Evolutionary conservation across 1,139 yeast species (phyloP).

Genomic region (Arxiozyma heterogenica): DNA sequence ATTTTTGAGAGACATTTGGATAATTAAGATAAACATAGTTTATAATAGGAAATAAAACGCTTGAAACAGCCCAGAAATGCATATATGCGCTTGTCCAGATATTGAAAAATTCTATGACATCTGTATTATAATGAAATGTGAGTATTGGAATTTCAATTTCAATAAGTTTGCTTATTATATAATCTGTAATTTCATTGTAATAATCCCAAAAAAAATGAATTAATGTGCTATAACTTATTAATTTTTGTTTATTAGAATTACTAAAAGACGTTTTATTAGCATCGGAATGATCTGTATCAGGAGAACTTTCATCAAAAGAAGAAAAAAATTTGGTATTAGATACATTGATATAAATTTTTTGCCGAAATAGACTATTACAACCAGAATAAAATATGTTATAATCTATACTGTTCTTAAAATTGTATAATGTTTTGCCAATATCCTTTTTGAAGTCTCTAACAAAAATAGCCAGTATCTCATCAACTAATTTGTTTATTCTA

Average conservation of each 20-base stretch:
- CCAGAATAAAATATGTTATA: not conserved
- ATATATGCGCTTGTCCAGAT: not conserved
- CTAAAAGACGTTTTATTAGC: not conserved
- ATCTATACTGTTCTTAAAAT: not conserved
- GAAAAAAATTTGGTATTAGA: not conserved
- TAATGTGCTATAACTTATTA: not conserved
- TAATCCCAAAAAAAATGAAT: not conserved
- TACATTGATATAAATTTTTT: not conserved
- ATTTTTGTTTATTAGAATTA: not conserved
- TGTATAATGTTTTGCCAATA: not conserved
- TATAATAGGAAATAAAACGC: constrained; percentile 2
- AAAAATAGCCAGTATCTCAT: not conserved
- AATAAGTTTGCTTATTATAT: not conserved
- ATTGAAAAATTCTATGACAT: not conserved
- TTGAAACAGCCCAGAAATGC: not conserved
- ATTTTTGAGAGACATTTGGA: not conserved
- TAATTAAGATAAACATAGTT: constrained; percentile 2
- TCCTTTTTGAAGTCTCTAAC: not conserved
- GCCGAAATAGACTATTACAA: not conserved
- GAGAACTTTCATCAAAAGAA: not conserved
- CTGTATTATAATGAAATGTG: not conserved
- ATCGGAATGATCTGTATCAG: not conserved
- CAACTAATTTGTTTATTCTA: not conserved
- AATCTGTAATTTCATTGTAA: not conserved
- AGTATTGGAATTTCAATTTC: not conserved